phyloP scores from a whole-genome alignment of 257 asterid species.

The Catharanthus roseus region DNA sequence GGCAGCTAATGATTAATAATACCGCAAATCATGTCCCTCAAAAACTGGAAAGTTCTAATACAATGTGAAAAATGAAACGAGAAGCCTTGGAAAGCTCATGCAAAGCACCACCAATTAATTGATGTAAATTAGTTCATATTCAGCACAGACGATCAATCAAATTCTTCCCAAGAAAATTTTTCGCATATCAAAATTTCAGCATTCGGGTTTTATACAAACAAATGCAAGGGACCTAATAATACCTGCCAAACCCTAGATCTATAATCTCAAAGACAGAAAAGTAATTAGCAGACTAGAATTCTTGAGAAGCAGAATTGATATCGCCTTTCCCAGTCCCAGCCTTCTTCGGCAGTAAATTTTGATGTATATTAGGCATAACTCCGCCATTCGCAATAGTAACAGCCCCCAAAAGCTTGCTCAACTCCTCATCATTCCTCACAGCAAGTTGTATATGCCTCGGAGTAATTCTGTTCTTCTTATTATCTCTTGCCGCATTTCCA shows the following conservation, averaged over 20 bases:
- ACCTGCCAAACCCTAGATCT: background rate
- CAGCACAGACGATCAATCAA: background rate
- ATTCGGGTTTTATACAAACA: background rate
- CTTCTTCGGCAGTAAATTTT: constrained; percentile 44
- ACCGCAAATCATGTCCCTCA: too few species aligned
- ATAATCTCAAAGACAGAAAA: background rate
- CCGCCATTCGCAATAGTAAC: constrained; percentile 71
- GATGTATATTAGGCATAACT: constrained; percentile 60
- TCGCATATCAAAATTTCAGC: background rate
- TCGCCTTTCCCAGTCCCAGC: constrained; percentile 40
- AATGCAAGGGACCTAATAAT: too few species aligned
- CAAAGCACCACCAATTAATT: too few species aligned
- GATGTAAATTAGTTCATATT: too few species aligned
- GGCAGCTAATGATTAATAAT: too few species aligned
- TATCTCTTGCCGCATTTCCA: constrained; percentile 64
- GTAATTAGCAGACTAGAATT: constrained; percentile 27
- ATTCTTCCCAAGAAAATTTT: background rate
- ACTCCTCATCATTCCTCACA: constrained; percentile 63
- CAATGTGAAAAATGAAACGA: too few species aligned
- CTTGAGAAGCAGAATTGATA: constrained; percentile 56
- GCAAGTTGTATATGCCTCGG: constrained; percentile 71
- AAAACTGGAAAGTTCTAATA: too few species aligned
- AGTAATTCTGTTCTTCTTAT: constrained; percentile 58
- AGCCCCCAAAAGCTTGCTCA: constrained; percentile 50
- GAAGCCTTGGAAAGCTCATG: too few species aligned